Conservation (phyloP, 768 basidiomycete genomes). For the Tylopilus sp. region DNA sequence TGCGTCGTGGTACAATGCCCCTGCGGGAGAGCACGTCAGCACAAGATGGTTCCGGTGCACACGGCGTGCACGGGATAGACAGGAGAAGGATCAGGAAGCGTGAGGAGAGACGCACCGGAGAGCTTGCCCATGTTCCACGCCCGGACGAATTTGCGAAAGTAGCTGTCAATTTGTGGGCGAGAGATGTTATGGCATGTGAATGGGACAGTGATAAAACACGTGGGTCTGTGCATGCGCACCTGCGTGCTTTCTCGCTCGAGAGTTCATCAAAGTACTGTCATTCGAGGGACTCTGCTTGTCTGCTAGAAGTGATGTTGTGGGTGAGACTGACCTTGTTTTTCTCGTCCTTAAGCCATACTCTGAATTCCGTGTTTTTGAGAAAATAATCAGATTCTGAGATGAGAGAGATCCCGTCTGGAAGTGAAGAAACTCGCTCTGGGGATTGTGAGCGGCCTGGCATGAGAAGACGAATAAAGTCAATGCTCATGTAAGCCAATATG, state of each 20-base stretch:
- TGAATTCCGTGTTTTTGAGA: constrained; percentile 82
- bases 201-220: constrained; percentile 8
- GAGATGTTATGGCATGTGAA: constrained; percentile 3
- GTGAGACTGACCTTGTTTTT: constrained; percentile 47
- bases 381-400: constrained; percentile 88
- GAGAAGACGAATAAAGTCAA: not conserved
- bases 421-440: constrained; percentile 14
- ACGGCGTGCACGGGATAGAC: not conserved
- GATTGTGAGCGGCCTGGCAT: constrained; percentile 1
- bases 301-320: not conserved
- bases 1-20: constrained; percentile 58
- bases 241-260: constrained; percentile 76
- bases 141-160: constrained; percentile 93
- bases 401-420: constrained; percentile 55
- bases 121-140: constrained; percentile 83
- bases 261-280: constrained; percentile 64
- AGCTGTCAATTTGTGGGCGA: constrained; percentile 39
- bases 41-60: not conserved
- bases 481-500: not conserved
- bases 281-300: not conserved
- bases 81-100: not conserved
- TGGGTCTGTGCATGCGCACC: constrained; percentile 38
- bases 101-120: constrained; percentile 41
- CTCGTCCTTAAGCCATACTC: constrained; percentile 79
- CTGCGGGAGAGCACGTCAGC: constrained; percentile 27